Evolutionary conservation across 2,329 filamentous ascomycete species (phyloP), one percentile per base, ranked within the genome.

Genomic region (Colletotrichum viniferum): DNA sequence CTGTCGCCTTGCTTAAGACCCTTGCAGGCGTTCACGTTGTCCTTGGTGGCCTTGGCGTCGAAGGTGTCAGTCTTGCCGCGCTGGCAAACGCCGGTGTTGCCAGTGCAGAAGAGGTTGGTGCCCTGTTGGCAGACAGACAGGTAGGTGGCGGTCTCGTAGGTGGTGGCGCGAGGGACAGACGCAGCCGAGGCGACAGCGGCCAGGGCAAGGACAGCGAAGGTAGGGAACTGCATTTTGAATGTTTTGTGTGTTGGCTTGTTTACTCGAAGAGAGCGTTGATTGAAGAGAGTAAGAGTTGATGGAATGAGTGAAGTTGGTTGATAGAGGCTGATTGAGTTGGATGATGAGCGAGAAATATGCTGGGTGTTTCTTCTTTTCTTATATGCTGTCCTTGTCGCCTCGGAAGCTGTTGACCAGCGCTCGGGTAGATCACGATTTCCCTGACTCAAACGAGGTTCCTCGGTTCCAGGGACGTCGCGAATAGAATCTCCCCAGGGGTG

Each of bases 181-280:
- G 43, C 30, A 28, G 70, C 63, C 3, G 64, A 38, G 30, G 36
- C 56, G 12, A n/a, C 38, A 6, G 38, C 56, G 7, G 58, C 30
- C 36, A 62, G 52, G 34, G 62, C 32, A 55, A 67, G n/a, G 6
- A 72, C n/a, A 14, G 34, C 28, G 21, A 68, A 48, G 63, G 14
- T 60, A 21, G 63, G 34, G 69, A 72, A 72, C 26, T 72, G 69
- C 69, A 72, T 72, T n/a, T 67, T 72, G 32, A 30, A 18, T n/a
- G 14, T 12, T 30, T n/a, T 32, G 18, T 52, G 16, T 43, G 26
- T 28, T 28, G 21, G n/a, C 18, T 52, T 52, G n/a, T 21, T 7
- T 52, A 4, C 5, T 69, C n/a, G 24, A n/a, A 21, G 56, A 58
- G 48, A 52, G n/a, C 18, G 30, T 26, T 58, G 2, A 9, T 18